These are phyloP conservation scores for Diaporthe batatas DNA, from an alignment of 2,329 filamentous ascomycete genomes.

Conservation along the genomic window DNA sequence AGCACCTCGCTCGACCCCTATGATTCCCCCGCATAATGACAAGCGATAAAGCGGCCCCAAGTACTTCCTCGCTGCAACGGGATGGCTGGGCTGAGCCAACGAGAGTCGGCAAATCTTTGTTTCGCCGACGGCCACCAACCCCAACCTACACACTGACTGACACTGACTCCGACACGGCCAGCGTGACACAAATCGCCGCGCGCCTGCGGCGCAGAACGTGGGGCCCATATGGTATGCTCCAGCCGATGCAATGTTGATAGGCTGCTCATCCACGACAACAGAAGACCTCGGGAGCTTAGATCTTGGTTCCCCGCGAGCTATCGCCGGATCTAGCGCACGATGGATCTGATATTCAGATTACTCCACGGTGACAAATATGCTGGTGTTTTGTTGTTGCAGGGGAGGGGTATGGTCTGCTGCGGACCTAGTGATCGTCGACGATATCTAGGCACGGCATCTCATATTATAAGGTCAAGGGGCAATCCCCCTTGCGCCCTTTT, in stretches of 20 bases:
- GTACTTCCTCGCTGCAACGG: conserved; percentile 13
- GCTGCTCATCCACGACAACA: neutral
- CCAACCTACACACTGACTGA: conserved; percentile 7
- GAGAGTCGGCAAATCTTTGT: conserved; percentile 39
- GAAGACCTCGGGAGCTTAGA: conserved; percentile 16
- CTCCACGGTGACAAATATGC: conserved; percentile 33
- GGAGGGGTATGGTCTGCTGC: neutral
- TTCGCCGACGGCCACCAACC: conserved; percentile 38
- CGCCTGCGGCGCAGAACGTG: conserved; percentile 9
- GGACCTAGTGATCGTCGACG: neutral
- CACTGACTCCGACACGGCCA: conserved; percentile 5
- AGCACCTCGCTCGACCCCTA: conserved; percentile 1
- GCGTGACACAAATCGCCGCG: conserved; percentile 26
- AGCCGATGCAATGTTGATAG: neutral
- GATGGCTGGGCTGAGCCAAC: neutral
- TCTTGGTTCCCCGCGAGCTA: conserved; percentile 20
- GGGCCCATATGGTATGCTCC: neutral
- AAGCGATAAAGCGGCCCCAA: conserved; percentile 40
- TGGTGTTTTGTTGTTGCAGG: conserved; percentile 20
- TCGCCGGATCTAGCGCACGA: conserved; percentile 18
- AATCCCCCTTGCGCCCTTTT: neutral
- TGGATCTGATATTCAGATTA: conserved; percentile 28
- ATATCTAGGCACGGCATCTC: conserved; percentile 2
- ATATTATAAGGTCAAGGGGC: neutral
- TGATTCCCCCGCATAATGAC: conserved; percentile 36